These are phyloP conservation scores for Fistulina hepatica DNA, from an alignment of 1,284 basidiomycete genomes.

Conservation along the genomic window DNA sequence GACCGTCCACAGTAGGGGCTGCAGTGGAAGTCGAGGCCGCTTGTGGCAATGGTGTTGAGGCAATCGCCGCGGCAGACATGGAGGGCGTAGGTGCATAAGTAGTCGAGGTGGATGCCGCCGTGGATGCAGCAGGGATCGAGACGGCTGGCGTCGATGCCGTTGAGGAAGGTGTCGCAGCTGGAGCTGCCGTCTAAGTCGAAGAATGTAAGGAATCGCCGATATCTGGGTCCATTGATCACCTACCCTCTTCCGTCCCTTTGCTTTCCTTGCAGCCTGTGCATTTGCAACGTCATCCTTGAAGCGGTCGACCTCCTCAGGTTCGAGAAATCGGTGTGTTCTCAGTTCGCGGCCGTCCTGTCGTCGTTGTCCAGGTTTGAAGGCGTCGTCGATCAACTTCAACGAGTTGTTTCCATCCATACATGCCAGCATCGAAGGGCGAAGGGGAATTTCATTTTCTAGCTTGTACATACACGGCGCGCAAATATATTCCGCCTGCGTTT, in stretches of 20 bases:
- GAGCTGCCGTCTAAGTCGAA: neutral
- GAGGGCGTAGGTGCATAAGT: neutral
- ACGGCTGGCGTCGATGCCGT: constrained; percentile 1
- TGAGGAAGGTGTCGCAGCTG: neutral
- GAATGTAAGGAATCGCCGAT: too few species aligned
- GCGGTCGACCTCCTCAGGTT: constrained; percentile 17
- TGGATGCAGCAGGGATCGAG: too few species aligned
- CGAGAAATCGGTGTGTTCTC: constrained; percentile 12
- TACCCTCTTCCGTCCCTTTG: too few species aligned
- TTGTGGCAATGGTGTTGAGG: neutral
- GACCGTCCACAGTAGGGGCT: too few species aligned
- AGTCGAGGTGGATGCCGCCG: too few species aligned
- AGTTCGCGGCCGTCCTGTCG: constrained; percentile 7
- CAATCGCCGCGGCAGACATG: neutral
- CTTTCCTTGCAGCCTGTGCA: too few species aligned
- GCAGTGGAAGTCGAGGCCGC: too few species aligned
- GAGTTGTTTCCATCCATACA: constrained; percentile 28
- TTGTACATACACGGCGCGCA: constrained; percentile 15
- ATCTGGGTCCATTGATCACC: too few species aligned
- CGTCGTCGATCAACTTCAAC: constrained; percentile 20
- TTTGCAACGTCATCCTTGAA: constrained; percentile 23
- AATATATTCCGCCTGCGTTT: constrained; percentile 11
- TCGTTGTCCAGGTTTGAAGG: constrained; percentile 15
- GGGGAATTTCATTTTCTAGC: constrained; percentile 18
- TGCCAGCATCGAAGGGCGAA: constrained; percentile 15